These are phyloP conservation scores for Boletus huronensis DNA, from an alignment of 768 basidiomycete species.

Conservation along the genomic window DNA sequence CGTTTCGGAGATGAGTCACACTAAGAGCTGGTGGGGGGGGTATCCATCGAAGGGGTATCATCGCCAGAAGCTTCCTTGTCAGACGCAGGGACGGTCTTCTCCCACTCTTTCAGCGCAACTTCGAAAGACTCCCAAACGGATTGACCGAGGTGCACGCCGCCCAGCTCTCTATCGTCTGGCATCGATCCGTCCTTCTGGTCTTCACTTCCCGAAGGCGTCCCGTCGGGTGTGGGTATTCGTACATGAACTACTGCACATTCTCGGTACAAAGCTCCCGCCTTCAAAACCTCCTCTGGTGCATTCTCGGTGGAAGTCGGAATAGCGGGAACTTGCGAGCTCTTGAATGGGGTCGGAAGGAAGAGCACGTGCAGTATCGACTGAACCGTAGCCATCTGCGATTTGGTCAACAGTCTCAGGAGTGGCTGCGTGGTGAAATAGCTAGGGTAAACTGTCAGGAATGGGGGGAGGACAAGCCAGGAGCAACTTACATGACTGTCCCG, in stretches of 20 bases:
- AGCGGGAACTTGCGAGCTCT: slow-evolving; percentile 37
- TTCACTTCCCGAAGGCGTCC: slow-evolving; percentile 21
- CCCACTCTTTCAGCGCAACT: slow-evolving; percentile 63
- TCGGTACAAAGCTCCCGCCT: slow-evolving; percentile 73
- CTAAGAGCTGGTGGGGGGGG: slow-evolving; percentile 16
- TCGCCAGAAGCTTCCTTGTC: slow-evolving; percentile 19
- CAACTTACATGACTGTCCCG: slow-evolving; percentile 50
- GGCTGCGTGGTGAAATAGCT: slow-evolving; percentile 72
- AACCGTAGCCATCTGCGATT: slow-evolving; percentile 59
- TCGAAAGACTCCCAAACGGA: slow-evolving; percentile 79
- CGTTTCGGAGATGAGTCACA: background rate
- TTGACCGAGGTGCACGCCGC: slow-evolving; percentile 64
- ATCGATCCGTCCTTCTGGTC: slow-evolving; percentile 36
- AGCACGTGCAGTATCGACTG: slow-evolving; percentile 80
- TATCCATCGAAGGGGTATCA: slow-evolving; percentile 27
- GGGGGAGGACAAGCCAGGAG: background rate
- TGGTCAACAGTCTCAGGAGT: slow-evolving; percentile 62
- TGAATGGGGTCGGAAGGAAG: slow-evolving; percentile 79
- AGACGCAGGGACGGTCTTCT: slow-evolving; percentile 33
- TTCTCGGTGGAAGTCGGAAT: slow-evolving; percentile 6
- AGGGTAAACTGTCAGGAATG: slow-evolving; percentile 1
- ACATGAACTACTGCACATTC: slow-evolving; percentile 67
- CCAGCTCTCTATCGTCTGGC: slow-evolving; percentile 64
- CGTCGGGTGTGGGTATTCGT: slow-evolving; percentile 32
- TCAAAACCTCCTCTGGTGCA: slow-evolving; percentile 59